A percentile compares a stretch with the other conserved stretches of the same genome.
phyloP scores from a whole-genome alignment of 2,329 filamentous ascomycete species.

The Claviceps sp. region DNA sequence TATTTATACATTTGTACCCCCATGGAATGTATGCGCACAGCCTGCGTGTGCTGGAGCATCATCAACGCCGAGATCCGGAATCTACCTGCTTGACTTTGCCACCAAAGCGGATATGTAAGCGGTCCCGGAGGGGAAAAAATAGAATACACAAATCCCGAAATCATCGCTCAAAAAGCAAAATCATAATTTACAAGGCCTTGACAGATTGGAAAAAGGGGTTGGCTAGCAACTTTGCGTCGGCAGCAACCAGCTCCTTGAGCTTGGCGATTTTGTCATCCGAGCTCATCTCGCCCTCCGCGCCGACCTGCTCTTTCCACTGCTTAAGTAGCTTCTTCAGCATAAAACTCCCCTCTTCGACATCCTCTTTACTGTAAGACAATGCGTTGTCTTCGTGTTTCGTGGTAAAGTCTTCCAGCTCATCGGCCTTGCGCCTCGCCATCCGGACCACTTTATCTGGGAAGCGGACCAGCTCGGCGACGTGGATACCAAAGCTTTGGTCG shows the following conservation, averaged over 20 bases:
- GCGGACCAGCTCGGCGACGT: conserved; percentile 90
- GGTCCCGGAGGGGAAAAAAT: neutral
- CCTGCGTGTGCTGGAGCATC: neutral
- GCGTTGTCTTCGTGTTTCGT: conserved; percentile 54
- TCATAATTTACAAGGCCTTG: conserved; percentile 33
- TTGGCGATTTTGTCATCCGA: conserved; percentile 65
- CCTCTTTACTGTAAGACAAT: conserved; percentile 59
- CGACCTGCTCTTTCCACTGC: conserved; percentile 71
- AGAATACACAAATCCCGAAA: neutral
- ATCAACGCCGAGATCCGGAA: neutral
- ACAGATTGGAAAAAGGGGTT: conserved; percentile 61
- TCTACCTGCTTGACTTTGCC: neutral
- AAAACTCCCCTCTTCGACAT: conserved; percentile 78
- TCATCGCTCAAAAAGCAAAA: neutral
- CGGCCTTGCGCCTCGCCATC: conserved; percentile 98
- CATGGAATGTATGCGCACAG: neutral
- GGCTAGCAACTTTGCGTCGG: conserved; percentile 48
- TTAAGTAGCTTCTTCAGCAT: conserved; percentile 73
- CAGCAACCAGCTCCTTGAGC: conserved; percentile 67
- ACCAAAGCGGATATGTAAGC: no score
- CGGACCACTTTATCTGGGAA: conserved; percentile 96
- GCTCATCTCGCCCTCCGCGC: conserved; percentile 41
- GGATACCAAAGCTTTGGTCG: conserved; percentile 96
- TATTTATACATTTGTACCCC: neutral
- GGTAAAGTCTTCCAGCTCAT: conserved; percentile 93